phyloP scores from a whole-genome alignment of 306 rosid species.

The Gastrolobium villosum region DNA sequence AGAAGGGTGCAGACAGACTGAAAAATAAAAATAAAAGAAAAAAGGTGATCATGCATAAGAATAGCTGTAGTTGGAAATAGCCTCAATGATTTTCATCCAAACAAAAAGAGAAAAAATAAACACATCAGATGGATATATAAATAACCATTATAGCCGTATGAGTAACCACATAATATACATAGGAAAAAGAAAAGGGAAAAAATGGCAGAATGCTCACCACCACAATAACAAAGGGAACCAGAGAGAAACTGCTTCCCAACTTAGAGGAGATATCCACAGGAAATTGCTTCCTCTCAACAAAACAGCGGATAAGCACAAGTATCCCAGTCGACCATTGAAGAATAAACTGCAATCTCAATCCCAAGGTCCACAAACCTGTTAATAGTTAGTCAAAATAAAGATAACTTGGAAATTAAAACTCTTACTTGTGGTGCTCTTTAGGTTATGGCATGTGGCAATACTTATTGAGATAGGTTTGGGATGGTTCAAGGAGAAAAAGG shows the following conservation, averaged over 20 bases:
- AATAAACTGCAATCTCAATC: conserved; percentile 94
- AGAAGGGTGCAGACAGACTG: conserved; percentile 80
- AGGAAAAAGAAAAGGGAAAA: neutral
- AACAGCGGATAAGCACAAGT: conserved; percentile 80
- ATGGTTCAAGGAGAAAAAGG: conserved; percentile 17
- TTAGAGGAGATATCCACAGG: conserved; percentile 71
- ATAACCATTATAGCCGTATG: neutral
- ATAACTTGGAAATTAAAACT: conserved; percentile 61
- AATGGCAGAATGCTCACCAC: conserved; percentile 65
- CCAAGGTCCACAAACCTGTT: conserved; percentile 79
- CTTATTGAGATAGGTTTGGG: conserved; percentile 16
- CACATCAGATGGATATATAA: neutral
- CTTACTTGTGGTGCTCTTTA: conserved; percentile 57
- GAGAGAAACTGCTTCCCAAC: conserved; percentile 92
- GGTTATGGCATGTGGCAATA: conserved; percentile 49
- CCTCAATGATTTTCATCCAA: neutral
- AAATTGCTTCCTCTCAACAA: conserved; percentile 75
- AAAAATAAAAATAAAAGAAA: conserved; percentile 10
- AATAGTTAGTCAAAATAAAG: conserved; percentile 67
- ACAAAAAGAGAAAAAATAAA: neutral
- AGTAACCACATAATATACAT: conserved; percentile 12
- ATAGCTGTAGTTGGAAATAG: conserved; percentile 20
- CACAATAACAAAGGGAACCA: conserved; percentile 79
- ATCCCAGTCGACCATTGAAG: conserved; percentile 92
- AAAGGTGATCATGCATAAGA: neutral